Base-by-base conservation (phyloP, 2,329 filamentous ascomycete genomes). In the Penicillium sp. region DNA sequence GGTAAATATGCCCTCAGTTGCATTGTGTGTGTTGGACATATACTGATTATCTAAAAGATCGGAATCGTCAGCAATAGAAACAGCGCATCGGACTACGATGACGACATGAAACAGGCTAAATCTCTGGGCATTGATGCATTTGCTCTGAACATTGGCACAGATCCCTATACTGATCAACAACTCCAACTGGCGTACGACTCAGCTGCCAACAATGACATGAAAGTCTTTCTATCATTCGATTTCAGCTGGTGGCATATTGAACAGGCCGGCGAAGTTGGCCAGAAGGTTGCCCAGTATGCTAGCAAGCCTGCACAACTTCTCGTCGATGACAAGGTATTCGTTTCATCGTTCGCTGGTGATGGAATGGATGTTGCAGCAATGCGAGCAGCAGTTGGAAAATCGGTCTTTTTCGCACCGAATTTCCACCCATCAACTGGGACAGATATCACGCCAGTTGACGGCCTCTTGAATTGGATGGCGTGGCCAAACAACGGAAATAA, bases 181-280 rank as follows among this genome's bases (percentile, higher is more conserved):
- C 69, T 79, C 1, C 67, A 62, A 2, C 67, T 69, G 21, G 76
- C 77, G 0, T 78, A 77, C 53, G 64, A 74, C 13, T 75, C 75
- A 0, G 75, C 76, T 1, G 69, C 69, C 15, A 67, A 64, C 13
- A 65, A 66, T 48, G 61, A 66, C 34, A 76, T 79, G 69, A 77
- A 77, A 46, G 74, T 78, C 13, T 78, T 80, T 48, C 71, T 80
- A 53, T 79, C 76, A 1, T 80, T 79, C 49, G 77, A 80, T 63
- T 79, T 77, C 59, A 77, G 77, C 62, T 73, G 73, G 71, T 75
- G 69, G 63, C 53, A 63, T 44, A 61, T 60, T 4, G 54, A 60
- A 4, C 64, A 75, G 32, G 69, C 71, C 1, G 64, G 60, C 4
- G 65, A 61, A 5, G 70, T 75, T 8, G 75, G 74, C 2, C 60